Conservation (phyloP, 139 green algal species). For the Medakamo hakoo region DNA sequence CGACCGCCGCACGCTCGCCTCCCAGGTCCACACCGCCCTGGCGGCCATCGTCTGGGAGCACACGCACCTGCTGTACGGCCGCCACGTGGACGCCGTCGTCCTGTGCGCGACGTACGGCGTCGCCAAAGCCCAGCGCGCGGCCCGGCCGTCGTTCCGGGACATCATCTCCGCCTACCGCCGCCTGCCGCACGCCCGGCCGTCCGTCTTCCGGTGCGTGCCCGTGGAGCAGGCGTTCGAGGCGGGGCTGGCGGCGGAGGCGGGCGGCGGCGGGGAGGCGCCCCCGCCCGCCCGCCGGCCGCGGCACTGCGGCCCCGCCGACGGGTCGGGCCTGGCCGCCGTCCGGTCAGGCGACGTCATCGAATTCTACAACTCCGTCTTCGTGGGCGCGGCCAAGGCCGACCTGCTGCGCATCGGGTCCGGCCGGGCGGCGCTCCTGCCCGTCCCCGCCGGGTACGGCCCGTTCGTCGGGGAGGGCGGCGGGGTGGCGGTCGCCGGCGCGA, state of each 20-base stretch:
- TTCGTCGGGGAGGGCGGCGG: too few relatives aligned
- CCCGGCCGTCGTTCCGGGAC: slow-evolving; percentile 54
- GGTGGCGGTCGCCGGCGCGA: too few relatives aligned
- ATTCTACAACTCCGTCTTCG: slow-evolving; percentile 83
- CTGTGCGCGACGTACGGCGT: slow-evolving; percentile 75
- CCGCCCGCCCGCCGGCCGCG: background rate
- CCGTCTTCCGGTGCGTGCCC: slow-evolving; percentile 57
- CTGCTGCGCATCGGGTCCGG: slow-evolving; percentile 6
- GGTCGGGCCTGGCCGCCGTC: background rate
- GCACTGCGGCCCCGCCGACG: background rate
- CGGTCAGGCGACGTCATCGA: slow-evolving; percentile 64
- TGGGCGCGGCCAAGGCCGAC: slow-evolving; percentile 24
- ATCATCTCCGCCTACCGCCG: slow-evolving; percentile 71
- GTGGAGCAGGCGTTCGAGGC: slow-evolving; percentile 21
- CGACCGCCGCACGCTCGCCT: background rate
- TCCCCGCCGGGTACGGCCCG: background rate
- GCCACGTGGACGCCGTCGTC: slow-evolving; percentile 81
- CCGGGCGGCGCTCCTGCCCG: background rate
- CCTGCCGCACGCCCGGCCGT: slow-evolving; percentile 43
- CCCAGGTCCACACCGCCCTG: slow-evolving; percentile 44
- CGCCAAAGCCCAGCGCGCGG: slow-evolving; percentile 52
- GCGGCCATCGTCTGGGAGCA: slow-evolving; percentile 48
- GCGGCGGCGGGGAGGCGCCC: background rate
- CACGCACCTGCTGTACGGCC: slow-evolving; percentile 68
- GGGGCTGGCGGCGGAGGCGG: background rate